Evolutionary conservation across 2,329 filamentous ascomycete species (phyloP).

Genomic region (Rhynchosporium graminicola): DNA sequence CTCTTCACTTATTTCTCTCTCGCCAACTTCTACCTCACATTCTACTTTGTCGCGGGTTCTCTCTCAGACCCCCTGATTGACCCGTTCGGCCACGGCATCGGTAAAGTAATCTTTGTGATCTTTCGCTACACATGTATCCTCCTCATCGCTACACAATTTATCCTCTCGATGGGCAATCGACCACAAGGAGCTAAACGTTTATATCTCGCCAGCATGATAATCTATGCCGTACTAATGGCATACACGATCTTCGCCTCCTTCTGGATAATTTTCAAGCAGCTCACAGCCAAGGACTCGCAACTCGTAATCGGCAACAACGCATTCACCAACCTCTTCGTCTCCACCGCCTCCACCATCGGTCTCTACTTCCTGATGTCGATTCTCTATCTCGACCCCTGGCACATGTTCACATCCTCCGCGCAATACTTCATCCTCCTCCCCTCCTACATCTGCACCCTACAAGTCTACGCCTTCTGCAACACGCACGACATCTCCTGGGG

Average conservation of each 20-base stretch:
- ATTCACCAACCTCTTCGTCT: constrained; percentile 93
- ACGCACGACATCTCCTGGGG: constrained; percentile 99
- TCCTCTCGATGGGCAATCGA: constrained; percentile 92
- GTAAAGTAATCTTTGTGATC: constrained; percentile 80
- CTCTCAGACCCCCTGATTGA: constrained; percentile 77
- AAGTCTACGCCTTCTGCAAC: constrained; percentile 99
- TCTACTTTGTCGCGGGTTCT: constrained; percentile 96
- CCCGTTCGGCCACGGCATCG: constrained; percentile 87
- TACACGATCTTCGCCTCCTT: constrained; percentile 90
- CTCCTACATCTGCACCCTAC: constrained; percentile 92
- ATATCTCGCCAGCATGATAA: constrained; percentile 83
- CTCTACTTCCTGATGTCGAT: constrained; percentile 97
- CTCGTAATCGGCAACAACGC: constrained; percentile 77
- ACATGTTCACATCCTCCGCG: constrained; percentile 89
- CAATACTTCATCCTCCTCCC: constrained; percentile 95
- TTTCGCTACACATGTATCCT: constrained; percentile 84
- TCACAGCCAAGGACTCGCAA: constrained; percentile 50
- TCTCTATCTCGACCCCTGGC: constrained; percentile 96
- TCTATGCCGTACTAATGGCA: constrained; percentile 92
- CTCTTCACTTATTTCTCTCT: constrained; percentile 97
- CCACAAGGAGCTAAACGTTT: constrained; percentile 92
- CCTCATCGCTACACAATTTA: constrained; percentile 92
- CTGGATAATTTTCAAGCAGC: constrained; percentile 85
- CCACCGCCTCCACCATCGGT: constrained; percentile 83
- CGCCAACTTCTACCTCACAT: constrained; percentile 98